phyloP scores from a whole-genome alignment of 345 rosid species.

The Cardiospermum halicacabum region DNA sequence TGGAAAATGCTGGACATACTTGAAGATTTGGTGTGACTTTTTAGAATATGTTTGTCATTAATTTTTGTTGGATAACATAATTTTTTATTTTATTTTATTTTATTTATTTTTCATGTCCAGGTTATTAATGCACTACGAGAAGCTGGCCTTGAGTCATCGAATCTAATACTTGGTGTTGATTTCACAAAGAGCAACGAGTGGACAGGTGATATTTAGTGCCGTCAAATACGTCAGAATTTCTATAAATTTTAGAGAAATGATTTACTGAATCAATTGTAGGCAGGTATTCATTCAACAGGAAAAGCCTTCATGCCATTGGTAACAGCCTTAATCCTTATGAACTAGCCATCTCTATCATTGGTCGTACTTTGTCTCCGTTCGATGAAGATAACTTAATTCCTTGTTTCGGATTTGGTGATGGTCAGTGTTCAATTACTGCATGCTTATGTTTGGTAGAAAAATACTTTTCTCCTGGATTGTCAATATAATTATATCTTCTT shows the following conservation, averaged over 20 bases:
- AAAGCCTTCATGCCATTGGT: constrained; percentile 75
- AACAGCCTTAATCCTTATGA: constrained; percentile 73
- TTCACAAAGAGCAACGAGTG: constrained; percentile 81
- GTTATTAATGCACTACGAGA: constrained; percentile 61
- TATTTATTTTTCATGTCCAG: constrained; percentile 23
- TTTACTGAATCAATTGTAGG: constrained; percentile 38
- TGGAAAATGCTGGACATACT: not conserved
- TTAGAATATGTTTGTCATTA: not conserved
- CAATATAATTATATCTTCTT: constrained; percentile 19
- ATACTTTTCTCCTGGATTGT: not conserved
- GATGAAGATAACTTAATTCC: constrained; percentile 96
- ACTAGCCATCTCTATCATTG: constrained; percentile 92
- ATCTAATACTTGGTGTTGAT: constrained; percentile 65
- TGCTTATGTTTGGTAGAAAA: constrained; percentile 5
- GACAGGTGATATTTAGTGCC: constrained; percentile 37
- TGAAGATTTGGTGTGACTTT: not conserved
- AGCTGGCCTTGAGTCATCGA: constrained; percentile 80
- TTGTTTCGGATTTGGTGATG: constrained; percentile 97
- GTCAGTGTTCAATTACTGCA: constrained; percentile 40
- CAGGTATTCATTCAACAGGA: constrained; percentile 65
- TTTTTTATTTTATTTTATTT: no score
- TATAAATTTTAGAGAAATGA: not conserved
- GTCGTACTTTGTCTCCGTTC: constrained; percentile 76
- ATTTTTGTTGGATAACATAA: not conserved
- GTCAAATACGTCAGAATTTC: not conserved